These are phyloP conservation scores for Skeletonema menzelii DNA, from an alignment of 108 stramenopile species.

Conservation along the genomic window DNA sequence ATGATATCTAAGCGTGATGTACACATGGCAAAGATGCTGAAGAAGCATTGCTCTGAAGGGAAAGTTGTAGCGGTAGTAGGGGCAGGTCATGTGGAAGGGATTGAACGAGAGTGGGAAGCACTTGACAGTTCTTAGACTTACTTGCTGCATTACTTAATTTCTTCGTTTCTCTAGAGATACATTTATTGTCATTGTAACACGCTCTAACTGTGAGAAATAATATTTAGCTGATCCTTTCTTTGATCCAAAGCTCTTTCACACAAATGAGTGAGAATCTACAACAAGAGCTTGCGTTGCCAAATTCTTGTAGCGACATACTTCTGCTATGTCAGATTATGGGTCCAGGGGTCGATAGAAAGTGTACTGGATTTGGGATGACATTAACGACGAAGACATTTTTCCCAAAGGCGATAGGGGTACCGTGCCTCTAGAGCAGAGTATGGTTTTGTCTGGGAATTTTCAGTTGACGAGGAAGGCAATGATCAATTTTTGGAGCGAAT, in stretches of 20 bases:
- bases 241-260: no score
- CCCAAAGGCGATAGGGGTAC: not conserved
- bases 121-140: not conserved
- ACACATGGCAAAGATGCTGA: conserved; percentile 19
- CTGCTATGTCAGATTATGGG: not conserved
- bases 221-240: no score
- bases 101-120: conserved; percentile 21
- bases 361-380: not conserved
- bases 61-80: conserved; percentile 40
- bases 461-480: not conserved
- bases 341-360: not conserved
- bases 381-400: not conserved
- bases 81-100: conserved; percentile 34
- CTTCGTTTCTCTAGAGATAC: no score
- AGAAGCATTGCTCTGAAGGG: conserved; percentile 13
- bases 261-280: no score
- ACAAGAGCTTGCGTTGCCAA: no score
- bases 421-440: not conserved
- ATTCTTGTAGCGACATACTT: not conserved
- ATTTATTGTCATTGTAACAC: no score
- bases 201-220: no score
- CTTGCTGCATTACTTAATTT: no score
- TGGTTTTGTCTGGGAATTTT: not conserved
- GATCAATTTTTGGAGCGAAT: not conserved
- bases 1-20: conserved; percentile 23